Percentiles rank a stretch among this genome's conserved stretches.
These are phyloP conservation scores for Crithidia brevicula DNA, from an alignment of 208 protist species.

Conservation along the genomic window DNA sequence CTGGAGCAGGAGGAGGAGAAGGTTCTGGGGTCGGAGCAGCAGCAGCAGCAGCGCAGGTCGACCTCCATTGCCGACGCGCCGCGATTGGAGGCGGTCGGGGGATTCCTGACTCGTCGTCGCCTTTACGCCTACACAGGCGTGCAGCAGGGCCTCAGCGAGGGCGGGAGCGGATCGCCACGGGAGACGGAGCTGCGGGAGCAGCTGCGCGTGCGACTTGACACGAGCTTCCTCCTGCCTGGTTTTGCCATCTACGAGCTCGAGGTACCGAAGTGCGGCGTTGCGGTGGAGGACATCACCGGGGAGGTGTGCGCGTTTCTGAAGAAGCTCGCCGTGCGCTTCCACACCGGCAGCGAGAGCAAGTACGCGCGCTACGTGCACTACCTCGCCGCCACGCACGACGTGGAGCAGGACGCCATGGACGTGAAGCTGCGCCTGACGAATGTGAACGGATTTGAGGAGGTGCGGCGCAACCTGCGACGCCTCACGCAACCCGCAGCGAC, in stretches of 20 bases:
- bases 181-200: conserved; percentile 27
- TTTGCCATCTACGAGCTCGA: conserved; percentile 71
- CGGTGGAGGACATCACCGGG: conserved; percentile 48
- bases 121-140: conserved; percentile 38
- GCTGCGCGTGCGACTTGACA: conserved; percentile 26
- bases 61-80: neutral
- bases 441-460: conserved; percentile 61
- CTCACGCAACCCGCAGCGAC: neutral
- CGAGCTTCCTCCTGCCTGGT: conserved; percentile 29
- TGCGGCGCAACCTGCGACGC: conserved; percentile 49
- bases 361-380: conserved; percentile 62
- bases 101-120: conserved; percentile 34
- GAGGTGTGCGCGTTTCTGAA: conserved; percentile 51
- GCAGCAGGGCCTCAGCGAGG: neutral
- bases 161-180: neutral
- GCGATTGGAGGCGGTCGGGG: conserved; percentile 15
- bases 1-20: neutral
- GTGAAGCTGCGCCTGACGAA: conserved; percentile 64
- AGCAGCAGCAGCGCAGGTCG: neutral
- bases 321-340: conserved; percentile 40
- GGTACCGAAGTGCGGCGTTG: conserved; percentile 47
- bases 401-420: conserved; percentile 38
- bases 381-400: conserved; percentile 28
- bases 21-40: neutral
- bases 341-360: conserved; percentile 67